Evolutionary conservation across 208 protist species (phyloP).

Genomic region (Blechomonas ayalai): DNA sequence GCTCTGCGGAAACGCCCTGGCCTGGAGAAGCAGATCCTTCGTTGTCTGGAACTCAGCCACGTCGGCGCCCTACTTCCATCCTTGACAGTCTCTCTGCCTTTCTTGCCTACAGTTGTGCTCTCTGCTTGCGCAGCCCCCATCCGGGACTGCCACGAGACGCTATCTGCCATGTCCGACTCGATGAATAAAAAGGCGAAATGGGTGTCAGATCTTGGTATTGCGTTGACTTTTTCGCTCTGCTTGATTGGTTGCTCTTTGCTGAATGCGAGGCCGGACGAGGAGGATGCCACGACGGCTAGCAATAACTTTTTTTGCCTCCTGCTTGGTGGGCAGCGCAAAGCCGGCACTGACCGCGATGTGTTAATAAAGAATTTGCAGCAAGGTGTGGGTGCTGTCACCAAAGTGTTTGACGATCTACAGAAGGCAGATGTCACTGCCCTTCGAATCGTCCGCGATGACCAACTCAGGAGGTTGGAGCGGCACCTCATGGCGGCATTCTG

Average conservation of each 20-base stretch:
- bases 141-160: slow-evolving; percentile 56
- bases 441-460: slow-evolving; percentile 60
- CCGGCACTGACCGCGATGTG: slow-evolving; percentile 60
- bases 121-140: slow-evolving; percentile 30
- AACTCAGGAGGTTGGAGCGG: slow-evolving; percentile 61
- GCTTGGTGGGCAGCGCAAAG: slow-evolving; percentile 43
- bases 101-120: slow-evolving; percentile 52
- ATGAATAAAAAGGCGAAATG: slow-evolving; percentile 19
- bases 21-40: slow-evolving; percentile 17
- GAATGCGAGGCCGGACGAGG: slow-evolving; percentile 13
- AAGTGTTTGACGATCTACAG: slow-evolving; percentile 69
- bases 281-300: slow-evolving; percentile 10
- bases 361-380: slow-evolving; percentile 81
- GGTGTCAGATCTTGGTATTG: slow-evolving; percentile 47
- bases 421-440: slow-evolving; percentile 53
- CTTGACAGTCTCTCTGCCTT: slow-evolving; percentile 67
- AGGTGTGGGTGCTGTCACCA: slow-evolving; percentile 61
- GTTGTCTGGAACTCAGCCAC: slow-evolving; percentile 50
- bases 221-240: slow-evolving; percentile 66
- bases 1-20: slow-evolving; percentile 38
- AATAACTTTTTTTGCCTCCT: slow-evolving; percentile 47
- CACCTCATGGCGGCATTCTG: slow-evolving; percentile 81
- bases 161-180: slow-evolving; percentile 43
- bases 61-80: slow-evolving; percentile 74
- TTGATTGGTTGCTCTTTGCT: slow-evolving; percentile 69